Percentiles rank a stretch among this genome's conserved stretches.
Evolutionary conservation across 768 basidiomycete genomes (phyloP).

Genomic region (Mycena floridula): DNA sequence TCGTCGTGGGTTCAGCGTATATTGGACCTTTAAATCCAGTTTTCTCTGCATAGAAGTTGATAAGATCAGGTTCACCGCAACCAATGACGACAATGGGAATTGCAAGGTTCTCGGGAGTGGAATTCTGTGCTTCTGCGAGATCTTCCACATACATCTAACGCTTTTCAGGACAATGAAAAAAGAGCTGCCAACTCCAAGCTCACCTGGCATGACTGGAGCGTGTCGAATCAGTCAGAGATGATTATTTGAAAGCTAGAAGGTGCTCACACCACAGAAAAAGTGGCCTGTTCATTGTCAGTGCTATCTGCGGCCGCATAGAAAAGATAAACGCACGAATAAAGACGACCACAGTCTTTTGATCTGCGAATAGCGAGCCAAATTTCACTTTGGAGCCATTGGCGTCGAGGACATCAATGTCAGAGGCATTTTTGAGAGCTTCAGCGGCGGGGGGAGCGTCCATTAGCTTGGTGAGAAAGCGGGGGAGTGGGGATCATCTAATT

Average conservation of each 20-base stretch:
- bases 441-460: no score
- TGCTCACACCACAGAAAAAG: not conserved
- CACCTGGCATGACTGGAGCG: no score
- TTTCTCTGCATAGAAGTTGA: slow-evolving; percentile 41
- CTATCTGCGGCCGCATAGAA: not conserved
- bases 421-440: slow-evolving; percentile 28
- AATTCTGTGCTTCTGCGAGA: no score
- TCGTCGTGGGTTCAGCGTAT: slow-evolving; percentile 60
- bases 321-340: slow-evolving; percentile 44
- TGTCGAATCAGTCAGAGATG: no score
- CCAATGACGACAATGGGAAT: slow-evolving; percentile 46
- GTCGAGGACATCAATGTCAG: slow-evolving; percentile 37
- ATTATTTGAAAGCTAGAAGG: no score
- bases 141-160: no score
- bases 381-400: slow-evolving; percentile 35
- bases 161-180: no score
- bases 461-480: no score
- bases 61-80: slow-evolving; percentile 51
- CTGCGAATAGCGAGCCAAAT: slow-evolving; percentile 47
- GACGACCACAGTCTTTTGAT: slow-evolving; percentile 50
- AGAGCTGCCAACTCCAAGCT: no score
- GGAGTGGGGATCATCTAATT: no score
- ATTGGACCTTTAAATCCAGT: slow-evolving; percentile 42
- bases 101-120: no score
- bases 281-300: not conserved